Conservation (phyloP, 345 rosid genomes). For the Aquilaria sinensis region DNA sequence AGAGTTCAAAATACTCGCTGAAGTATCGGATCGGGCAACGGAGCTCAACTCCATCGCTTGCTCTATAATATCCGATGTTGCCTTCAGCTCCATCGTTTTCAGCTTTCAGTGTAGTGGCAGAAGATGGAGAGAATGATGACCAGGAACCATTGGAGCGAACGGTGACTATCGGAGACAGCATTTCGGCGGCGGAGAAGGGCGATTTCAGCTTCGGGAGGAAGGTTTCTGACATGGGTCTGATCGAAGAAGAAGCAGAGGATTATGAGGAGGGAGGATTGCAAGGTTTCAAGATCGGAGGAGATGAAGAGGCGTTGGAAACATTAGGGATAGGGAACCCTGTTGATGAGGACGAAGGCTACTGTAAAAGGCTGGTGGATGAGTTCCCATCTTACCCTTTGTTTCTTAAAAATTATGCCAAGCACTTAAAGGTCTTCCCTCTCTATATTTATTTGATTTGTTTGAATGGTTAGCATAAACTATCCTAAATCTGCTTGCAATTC, state of each 20-base stretch:
- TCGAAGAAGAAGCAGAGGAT: constrained; percentile 36
- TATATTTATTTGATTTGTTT: not conserved
- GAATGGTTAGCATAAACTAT: not conserved
- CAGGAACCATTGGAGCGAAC: constrained; percentile 25
- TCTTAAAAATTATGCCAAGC: constrained; percentile 60
- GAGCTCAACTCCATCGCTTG: no score
- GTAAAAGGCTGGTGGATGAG: constrained; percentile 53
- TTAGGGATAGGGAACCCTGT: constrained; percentile 28
- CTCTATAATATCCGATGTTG: constrained; percentile 29
- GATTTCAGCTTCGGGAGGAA: constrained; percentile 48
- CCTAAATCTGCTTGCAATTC: no score
- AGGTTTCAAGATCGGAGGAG: constrained; percentile 17
- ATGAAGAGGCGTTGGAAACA: constrained; percentile 53
- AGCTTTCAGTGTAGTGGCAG: constrained; percentile 30
- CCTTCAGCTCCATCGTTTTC: constrained; percentile 52
- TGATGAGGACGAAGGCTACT: constrained; percentile 43
- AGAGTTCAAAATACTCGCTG: no score
- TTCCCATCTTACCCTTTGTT: constrained; percentile 69
- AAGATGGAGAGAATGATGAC: constrained; percentile 13
- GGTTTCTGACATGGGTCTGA: constrained; percentile 21
- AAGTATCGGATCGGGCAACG: no score
- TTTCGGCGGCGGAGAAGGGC: constrained; percentile 21
- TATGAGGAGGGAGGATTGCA: constrained; percentile 16
- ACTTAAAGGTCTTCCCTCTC: constrained; percentile 46
- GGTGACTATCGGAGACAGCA: constrained; percentile 36